phyloP scores from a whole-genome alignment of 768 basidiomycete genomes.

The Rhizopogon roseolus region DNA sequence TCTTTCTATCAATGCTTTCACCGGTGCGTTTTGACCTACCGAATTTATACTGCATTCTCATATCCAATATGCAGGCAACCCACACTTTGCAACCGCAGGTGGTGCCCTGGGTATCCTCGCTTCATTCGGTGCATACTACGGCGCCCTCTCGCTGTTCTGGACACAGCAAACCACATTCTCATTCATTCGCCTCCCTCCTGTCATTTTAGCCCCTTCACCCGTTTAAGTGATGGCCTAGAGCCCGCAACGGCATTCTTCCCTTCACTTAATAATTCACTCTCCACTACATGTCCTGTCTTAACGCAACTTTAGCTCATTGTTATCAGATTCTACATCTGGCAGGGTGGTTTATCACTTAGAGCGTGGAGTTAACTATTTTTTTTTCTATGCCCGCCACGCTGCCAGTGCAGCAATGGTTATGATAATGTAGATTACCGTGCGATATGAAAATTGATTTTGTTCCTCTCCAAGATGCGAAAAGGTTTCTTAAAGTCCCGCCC shows the following conservation, averaged over 20 bases:
- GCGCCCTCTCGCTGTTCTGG: constrained; percentile 21
- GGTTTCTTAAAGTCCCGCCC: background rate
- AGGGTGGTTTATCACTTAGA: background rate
- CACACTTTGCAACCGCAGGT: constrained; percentile 21
- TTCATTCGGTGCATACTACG: constrained; percentile 25
- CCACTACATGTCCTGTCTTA: background rate
- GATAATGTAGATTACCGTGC: background rate
- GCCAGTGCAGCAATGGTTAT: background rate
- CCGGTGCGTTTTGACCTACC: constrained; percentile 10
- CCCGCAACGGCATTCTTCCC: background rate
- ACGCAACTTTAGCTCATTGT: background rate
- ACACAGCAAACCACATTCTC: constrained; percentile 23
- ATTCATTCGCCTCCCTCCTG: constrained; percentile 20
- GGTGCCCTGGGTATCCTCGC: constrained; percentile 22
- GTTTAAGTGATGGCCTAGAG: background rate
- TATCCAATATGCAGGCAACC: constrained; percentile 11
- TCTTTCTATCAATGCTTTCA: constrained; percentile 22
- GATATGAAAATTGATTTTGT: background rate
- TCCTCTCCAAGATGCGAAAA: background rate
- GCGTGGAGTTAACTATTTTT: background rate
- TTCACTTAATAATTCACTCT: background rate
- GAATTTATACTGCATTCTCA: background rate
- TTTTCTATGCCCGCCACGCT: background rate
- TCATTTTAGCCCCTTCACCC: constrained; percentile 13
- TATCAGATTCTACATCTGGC: background rate